A percentile compares a stretch with the other conserved stretches of the same genome.
Evolutionary conservation across 371 early-diverging fungal genomes (phyloP).

Genomic region (Basidiobolus meristosporus): DNA sequence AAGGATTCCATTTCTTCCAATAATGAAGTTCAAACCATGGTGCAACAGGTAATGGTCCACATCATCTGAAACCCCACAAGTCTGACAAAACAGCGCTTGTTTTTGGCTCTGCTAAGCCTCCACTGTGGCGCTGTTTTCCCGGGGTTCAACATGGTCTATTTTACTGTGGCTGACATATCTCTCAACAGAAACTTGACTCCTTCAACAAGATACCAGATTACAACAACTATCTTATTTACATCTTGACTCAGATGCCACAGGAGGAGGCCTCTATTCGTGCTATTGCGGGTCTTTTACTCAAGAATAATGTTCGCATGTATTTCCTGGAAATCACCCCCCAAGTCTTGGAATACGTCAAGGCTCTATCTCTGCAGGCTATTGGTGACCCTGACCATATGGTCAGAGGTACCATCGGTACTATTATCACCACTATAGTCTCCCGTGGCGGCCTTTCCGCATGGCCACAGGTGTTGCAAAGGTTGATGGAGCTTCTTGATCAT

Average conservation of each 20-base stretch:
- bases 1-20: constrained; percentile 28
- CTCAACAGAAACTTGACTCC: constrained; percentile 50
- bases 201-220: constrained; percentile 75
- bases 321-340: constrained; percentile 33
- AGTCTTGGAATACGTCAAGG: constrained; percentile 56
- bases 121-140: too few species aligned
- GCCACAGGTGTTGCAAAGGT: constrained; percentile 59
- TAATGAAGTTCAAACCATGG: constrained; percentile 31
- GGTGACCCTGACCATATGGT: constrained; percentile 46
- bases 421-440: constrained; percentile 66
- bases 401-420: constrained; percentile 55
- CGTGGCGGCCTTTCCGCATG: constrained; percentile 52
- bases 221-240: constrained; percentile 71
- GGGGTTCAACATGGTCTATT: too few species aligned
- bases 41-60: constrained; percentile 38
- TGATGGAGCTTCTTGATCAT: constrained; percentile 55
- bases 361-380: constrained; percentile 41
- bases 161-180: not conserved
- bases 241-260: constrained; percentile 54
- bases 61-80: too few species aligned
- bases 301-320: constrained; percentile 58
- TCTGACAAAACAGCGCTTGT: too few species aligned
- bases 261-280: constrained; percentile 42
- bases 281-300: constrained; percentile 75
- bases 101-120: not conserved